These are phyloP conservation scores for Orbilia quercus DNA, from an alignment of 2,329 filamentous ascomycete species.

Conservation along the genomic window DNA sequence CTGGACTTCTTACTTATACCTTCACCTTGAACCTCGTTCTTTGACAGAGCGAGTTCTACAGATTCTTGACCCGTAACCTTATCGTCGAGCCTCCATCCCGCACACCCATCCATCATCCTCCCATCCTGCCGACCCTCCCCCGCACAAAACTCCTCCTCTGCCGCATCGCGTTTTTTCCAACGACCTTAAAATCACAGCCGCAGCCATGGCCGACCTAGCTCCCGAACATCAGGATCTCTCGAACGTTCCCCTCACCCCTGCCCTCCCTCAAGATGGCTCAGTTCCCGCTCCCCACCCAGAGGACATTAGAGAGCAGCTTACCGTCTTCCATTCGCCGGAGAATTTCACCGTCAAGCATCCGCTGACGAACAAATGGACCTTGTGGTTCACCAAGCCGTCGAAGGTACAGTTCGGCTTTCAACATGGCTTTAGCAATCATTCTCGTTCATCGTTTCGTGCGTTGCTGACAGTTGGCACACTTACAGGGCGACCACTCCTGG, in stretches of 20 bases:
- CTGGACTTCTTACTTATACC: slow-evolving; percentile 52
- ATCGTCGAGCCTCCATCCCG: slow-evolving; percentile 16
- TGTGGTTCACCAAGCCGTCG: slow-evolving; percentile 99
- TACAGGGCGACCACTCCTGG: slow-evolving; percentile 89
- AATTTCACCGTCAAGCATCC: slow-evolving; percentile 99
- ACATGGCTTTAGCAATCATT: background rate
- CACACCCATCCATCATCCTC: slow-evolving; percentile 3
- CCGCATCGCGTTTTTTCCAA: slow-evolving; percentile 1
- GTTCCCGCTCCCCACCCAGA: slow-evolving; percentile 62
- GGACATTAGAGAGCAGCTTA: slow-evolving; percentile 75
- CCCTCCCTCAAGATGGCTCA: slow-evolving; percentile 49
- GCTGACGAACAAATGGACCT: slow-evolving; percentile 95
- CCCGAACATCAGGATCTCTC: slow-evolving; percentile 54
- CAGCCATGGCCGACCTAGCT: slow-evolving; percentile 42
- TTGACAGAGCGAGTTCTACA: slow-evolving; percentile 54
- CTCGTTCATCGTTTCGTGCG: background rate
- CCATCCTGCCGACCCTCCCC: background rate
- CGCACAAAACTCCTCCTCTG: background rate
- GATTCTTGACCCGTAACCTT: slow-evolving; percentile 44
- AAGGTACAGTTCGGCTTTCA: slow-evolving; percentile 77
- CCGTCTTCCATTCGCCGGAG: slow-evolving; percentile 96
- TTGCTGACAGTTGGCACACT: slow-evolving; percentile 17
- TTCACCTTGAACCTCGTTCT: slow-evolving; percentile 43
- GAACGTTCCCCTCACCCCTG: slow-evolving; percentile 52
- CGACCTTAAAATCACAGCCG: slow-evolving; percentile 1